Evolutionary conservation across 345 rosid genomes (phyloP).

Genomic region (Eucalyptus sp.): DNA sequence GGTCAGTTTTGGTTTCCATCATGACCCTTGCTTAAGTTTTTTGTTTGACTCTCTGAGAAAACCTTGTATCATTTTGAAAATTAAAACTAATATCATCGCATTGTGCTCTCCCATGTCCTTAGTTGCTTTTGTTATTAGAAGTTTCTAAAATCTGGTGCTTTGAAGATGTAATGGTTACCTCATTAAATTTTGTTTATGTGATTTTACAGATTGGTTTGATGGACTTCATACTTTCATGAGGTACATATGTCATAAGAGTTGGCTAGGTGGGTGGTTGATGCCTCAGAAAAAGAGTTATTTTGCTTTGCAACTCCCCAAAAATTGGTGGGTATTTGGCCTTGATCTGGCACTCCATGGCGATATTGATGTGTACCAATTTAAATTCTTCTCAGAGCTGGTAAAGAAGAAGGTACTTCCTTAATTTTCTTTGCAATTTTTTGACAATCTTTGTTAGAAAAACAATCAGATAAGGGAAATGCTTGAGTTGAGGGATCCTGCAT

Average conservation of each 20-base stretch:
- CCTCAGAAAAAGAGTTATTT: slow-evolving; percentile 99
- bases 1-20: slow-evolving; percentile 42
- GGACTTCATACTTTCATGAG: slow-evolving; percentile 98
- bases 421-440: neutral
- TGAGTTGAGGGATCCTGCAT: neutral
- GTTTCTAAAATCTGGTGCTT: neutral
- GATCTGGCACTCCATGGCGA: slow-evolving; percentile 97
- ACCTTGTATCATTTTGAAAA: neutral
- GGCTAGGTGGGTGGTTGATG: slow-evolving; percentile 99
- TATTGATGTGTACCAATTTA: slow-evolving; percentile 97
- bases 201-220: slow-evolving; percentile 85
- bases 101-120: neutral
- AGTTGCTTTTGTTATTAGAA: neutral
- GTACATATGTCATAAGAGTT: slow-evolving; percentile 93
- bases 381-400: slow-evolving; percentile 77
- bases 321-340: slow-evolving; percentile 99
- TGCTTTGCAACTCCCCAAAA: slow-evolving; percentile 84
- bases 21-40: neutral
- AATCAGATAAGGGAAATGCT: neutral
- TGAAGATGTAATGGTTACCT: neutral
- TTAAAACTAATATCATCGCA: neutral
- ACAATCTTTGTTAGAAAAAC: neutral
- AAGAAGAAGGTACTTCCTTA: slow-evolving; percentile 53
- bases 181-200: neutral
- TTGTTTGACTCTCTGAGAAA: neutral